Evolutionary conservation across 331 rosid species (phyloP), one percentile per base, ranked within the genome.

Genomic region (Rosa hybrid): DNA sequence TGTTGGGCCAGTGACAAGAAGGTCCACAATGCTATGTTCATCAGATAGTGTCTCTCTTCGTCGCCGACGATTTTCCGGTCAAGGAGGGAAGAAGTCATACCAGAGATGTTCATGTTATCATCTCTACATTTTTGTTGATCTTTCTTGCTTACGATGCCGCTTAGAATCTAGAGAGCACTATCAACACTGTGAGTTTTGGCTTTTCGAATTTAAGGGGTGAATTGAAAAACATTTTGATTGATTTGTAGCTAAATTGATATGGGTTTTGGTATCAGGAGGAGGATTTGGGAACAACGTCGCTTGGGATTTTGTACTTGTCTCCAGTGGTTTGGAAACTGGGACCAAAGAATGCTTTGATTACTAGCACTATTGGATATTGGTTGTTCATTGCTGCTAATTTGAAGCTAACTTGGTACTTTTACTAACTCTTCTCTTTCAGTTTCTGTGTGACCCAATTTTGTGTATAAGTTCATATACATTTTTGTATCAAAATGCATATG

Each of bases 321-420:
- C 67, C 85, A 79, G 96, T 95, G 65, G 97, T 93, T 72, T 88
- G 96, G 77, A 20, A 80, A 42, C 84, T 95, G 50, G 94, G 99
- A 49, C 78, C 98, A 20, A 95, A 95, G 89, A 90, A 85, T 62
- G 93, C 99, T 85, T n/a, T 95, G 86, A 48, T 91, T 83, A 80
- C 93, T 71, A 98, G 98, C 30, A 89, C 97, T 4, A 88, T 87
- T 81, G 97, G 99, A 60, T 95, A 95, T 84, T 86, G 92, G 90
- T 50, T 93, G 46, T 95, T 91, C 50, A 87, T 90, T 8, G 99
- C 99, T 75, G 98, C 97, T 12, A 95, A 95, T 80, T 87, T 93
- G 90, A 89, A 82, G 83, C 94, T 98, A 27, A 27, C 30, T 82
- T 95, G 99, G 99, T 95, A 85, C 78, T 77, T 27, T 27, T 59